phyloP scores from a whole-genome alignment of 352 stramenopile genomes.

The Discostella stelligera region DNA sequence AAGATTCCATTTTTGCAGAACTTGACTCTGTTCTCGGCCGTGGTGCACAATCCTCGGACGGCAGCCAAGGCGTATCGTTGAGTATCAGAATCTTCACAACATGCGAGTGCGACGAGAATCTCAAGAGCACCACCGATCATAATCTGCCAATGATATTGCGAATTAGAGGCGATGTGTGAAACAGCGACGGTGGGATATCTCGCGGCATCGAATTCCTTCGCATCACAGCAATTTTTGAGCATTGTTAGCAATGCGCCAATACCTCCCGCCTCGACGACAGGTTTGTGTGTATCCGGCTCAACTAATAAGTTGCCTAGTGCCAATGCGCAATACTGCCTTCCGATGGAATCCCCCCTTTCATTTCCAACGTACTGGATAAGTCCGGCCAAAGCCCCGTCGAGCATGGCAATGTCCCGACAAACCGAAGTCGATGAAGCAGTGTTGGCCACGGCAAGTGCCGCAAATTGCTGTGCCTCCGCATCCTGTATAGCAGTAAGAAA shows the following conservation, averaged over 20 bases:
- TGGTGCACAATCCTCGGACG: conserved; percentile 91
- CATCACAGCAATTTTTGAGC: conserved; percentile 84
- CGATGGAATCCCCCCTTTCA: conserved; percentile 87
- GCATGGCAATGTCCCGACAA: conserved; percentile 88
- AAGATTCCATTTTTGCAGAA: conserved; percentile 93
- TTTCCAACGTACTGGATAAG: conserved; percentile 90
- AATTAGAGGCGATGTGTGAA: conserved; percentile 91
- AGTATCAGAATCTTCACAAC: conserved; percentile 90
- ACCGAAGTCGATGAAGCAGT: conserved; percentile 86
- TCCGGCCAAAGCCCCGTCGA: conserved; percentile 88
- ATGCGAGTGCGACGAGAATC: conserved; percentile 91
- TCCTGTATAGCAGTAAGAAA: conserved; percentile 90
- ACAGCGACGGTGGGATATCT: conserved; percentile 93
- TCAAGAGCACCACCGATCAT: conserved; percentile 91
- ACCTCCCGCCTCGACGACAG: conserved; percentile 89
- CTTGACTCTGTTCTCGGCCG: conserved; percentile 85
- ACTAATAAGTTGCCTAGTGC: conserved; percentile 93
- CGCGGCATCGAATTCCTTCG: conserved; percentile 78
- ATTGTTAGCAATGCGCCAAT: conserved; percentile 90
- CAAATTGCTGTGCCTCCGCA: conserved; percentile 90
- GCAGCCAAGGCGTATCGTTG: conserved; percentile 91
- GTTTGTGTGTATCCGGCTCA: conserved; percentile 92
- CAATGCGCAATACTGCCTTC: conserved; percentile 94
- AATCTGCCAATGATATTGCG: conserved; percentile 88
- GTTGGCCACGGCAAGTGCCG: conserved; percentile 93